Evolutionary conservation across 2,329 filamentous ascomycete genomes (phyloP).

Genomic region (Arthrobotrys iridis): DNA sequence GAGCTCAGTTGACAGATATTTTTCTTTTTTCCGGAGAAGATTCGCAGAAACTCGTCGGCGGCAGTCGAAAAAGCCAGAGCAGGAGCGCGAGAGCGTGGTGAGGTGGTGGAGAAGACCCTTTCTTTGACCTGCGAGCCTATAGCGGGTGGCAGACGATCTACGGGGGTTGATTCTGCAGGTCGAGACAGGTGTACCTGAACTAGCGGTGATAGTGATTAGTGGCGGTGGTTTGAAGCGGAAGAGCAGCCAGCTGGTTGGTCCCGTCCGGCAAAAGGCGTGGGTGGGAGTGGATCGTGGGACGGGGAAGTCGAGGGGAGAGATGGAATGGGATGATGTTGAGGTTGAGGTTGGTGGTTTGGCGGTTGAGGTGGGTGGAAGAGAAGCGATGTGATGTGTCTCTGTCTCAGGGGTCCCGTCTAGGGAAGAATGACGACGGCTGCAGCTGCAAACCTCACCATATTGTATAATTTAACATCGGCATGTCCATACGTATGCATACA

Average conservation of each 20-base stretch:
- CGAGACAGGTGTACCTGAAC: slow-evolving; percentile 44
- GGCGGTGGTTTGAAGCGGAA: slow-evolving; percentile 18
- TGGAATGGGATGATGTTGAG: slow-evolving; percentile 45
- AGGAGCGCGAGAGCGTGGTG: slow-evolving; percentile 4
- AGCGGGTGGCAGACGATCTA: slow-evolving; percentile 21
- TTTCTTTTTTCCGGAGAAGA: slow-evolving; percentile 35
- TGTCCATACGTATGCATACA: no score
- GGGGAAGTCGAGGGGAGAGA: slow-evolving; percentile 1
- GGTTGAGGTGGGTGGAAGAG: slow-evolving; percentile 32
- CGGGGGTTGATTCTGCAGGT: slow-evolving; percentile 47
- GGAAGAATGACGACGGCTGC: slow-evolving; percentile 41
- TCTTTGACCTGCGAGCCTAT: slow-evolving; percentile 19
- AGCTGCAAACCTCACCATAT: no score
- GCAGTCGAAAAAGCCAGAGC: slow-evolving; percentile 22
- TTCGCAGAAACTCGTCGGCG: slow-evolving; percentile 45
- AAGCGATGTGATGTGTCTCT: slow-evolving; percentile 52
- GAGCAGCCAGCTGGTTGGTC: slow-evolving; percentile 53
- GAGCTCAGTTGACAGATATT: slow-evolving; percentile 46
- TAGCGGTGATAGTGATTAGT: slow-evolving; percentile 23
- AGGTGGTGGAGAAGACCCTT: slow-evolving; percentile 27
- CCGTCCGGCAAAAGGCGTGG: slow-evolving; percentile 10
- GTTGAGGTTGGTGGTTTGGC: slow-evolving; percentile 44
- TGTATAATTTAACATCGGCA: no score
- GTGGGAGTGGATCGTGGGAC: slow-evolving; percentile 8
- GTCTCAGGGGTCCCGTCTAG: slow-evolving; percentile 48